Evolutionary conservation across 805 yeast genomes (phyloP).

Genomic region (Schizosaccharomyces pombe): DNA sequence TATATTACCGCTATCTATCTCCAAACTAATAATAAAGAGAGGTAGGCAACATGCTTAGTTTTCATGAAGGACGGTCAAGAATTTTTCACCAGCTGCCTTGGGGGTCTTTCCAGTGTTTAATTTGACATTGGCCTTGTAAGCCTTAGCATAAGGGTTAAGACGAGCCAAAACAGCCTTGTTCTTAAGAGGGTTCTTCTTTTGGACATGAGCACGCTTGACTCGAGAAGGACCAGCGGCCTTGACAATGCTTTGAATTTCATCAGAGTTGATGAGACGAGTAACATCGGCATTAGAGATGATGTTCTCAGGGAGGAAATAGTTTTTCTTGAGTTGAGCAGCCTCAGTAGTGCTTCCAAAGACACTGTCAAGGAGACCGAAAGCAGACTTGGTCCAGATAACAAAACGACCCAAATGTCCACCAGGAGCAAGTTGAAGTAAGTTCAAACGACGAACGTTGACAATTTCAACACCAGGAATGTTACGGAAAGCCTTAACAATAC

Average conservation of each 20-base stretch:
- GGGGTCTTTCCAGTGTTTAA: not conserved
- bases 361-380: conserved; percentile 86
- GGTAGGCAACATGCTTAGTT: not conserved
- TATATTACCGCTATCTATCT: not conserved
- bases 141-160: conserved; percentile 99
- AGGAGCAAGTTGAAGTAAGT: conserved; percentile 96
- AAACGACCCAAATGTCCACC: conserved; percentile 99
- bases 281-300: conserved; percentile 87
- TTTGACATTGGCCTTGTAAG: conserved; percentile 16
- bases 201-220: conserved; percentile 83
- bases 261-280: conserved; percentile 91
- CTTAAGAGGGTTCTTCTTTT: conserved; percentile 98
- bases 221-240: conserved; percentile 87
- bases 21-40: not conserved
- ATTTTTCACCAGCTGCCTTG: conserved; percentile 5
- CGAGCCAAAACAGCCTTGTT: conserved; percentile 95
- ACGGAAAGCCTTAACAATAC: conserved; percentile 95
- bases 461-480: conserved; percentile 99
- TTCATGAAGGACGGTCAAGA: conserved; percentile 1
- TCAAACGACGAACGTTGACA: conserved; percentile 71
- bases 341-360: conserved; percentile 88
- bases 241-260: conserved; percentile 94
- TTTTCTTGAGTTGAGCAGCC: conserved; percentile 53
- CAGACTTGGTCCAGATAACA: conserved; percentile 97
- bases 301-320: conserved; percentile 82